These are phyloP conservation scores for Backusella mclennaniae DNA, from an alignment of 192 early-diverging fungal species.

Conservation along the genomic window DNA sequence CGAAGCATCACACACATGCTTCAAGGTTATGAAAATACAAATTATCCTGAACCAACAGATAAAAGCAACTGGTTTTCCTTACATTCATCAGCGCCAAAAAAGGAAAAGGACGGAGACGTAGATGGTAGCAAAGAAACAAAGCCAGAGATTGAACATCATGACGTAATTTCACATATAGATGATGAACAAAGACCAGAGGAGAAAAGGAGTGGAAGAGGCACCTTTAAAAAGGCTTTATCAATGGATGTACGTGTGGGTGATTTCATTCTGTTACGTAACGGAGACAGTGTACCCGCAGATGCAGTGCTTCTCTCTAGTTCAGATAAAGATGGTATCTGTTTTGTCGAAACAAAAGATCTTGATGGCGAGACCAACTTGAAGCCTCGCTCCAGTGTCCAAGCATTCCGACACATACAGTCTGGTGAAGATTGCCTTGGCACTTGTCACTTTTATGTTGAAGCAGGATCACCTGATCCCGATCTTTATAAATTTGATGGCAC, in stretches of 20 bases:
- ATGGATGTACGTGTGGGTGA: conserved; percentile 81
- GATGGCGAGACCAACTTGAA: conserved; percentile 98
- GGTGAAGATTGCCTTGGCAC: conserved; percentile 68
- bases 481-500: conserved; percentile 78
- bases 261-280: conserved; percentile 78
- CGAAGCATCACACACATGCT: conserved; percentile 50
- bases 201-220: conserved; percentile 6
- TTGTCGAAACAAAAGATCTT: conserved; percentile 92
- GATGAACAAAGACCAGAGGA: not conserved
- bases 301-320: conserved; percentile 78
- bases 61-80: not conserved
- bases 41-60: conserved; percentile 31
- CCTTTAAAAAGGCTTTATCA: conserved; percentile 14
- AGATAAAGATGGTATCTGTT: conserved; percentile 74
- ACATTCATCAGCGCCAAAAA: not conserved
- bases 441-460: conserved; percentile 60
- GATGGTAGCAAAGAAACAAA: not conserved
- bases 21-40: conserved; percentile 45
- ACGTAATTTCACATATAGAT: not conserved
- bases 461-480: conserved; percentile 77
- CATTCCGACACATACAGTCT: conserved; percentile 63
- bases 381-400: conserved; percentile 64
- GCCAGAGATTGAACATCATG: not conserved
- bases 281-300: conserved; percentile 85
- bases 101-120: not conserved